Percentiles rank a stretch among this genome's conserved stretches.
These are phyloP conservation scores for Alopecurus myosuroides DNA, from an alignment of 176 grass and related monocot genomes.

Conservation along the genomic window DNA sequence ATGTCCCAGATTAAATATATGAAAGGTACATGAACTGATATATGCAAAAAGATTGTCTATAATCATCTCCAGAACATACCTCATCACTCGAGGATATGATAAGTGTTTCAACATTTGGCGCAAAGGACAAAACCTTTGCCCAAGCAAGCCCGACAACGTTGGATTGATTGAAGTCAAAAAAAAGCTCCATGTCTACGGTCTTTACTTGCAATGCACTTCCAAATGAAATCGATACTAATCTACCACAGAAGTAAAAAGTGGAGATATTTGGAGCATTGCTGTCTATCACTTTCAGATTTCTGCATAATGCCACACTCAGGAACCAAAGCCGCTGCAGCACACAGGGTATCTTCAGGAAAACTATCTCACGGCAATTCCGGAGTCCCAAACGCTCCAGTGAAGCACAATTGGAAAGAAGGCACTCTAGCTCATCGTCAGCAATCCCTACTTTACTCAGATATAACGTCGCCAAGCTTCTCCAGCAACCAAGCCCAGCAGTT, in stretches of 20 bases:
- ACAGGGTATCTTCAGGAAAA: background rate
- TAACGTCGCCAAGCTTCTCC: background rate
- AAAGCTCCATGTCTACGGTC: background rate
- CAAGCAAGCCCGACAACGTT: background rate
- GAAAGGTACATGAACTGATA: background rate
- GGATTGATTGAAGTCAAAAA: background rate
- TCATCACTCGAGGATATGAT: background rate
- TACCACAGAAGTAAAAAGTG: background rate
- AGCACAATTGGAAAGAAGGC: background rate
- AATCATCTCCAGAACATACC: background rate
- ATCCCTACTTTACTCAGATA: background rate
- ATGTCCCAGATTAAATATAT: background rate
- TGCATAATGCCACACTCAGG: background rate
- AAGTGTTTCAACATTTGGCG: constrained; percentile 10
- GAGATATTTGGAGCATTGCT: background rate
- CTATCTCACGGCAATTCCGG: background rate
- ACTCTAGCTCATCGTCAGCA: background rate
- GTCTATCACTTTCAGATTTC: background rate
- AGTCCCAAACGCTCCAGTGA: background rate
- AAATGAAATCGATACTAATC: background rate
- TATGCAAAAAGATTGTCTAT: background rate
- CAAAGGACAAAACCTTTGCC: background rate
- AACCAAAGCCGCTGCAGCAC: background rate
- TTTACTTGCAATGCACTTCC: background rate
- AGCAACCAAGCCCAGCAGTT: background rate